Conservation (phyloP, 176 grass and related monocot genomes). For the Melocanna baccifera region DNA sequence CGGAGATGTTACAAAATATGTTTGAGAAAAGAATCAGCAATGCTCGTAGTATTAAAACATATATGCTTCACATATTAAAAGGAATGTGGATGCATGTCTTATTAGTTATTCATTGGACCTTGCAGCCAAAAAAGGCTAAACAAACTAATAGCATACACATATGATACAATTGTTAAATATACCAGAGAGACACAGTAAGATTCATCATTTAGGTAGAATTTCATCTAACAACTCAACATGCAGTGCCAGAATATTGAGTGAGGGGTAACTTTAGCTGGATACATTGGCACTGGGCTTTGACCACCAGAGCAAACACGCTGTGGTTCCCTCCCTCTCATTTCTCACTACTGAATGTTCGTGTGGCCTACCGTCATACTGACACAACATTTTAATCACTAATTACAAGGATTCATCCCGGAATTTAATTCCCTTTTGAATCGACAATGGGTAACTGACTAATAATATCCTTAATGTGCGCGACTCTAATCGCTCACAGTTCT, state of each 20-base stretch:
- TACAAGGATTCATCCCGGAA: neutral
- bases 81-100: neutral
- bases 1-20: neutral
- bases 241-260: neutral
- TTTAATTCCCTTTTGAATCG: neutral
- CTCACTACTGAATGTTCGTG: neutral
- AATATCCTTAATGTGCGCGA: neutral
- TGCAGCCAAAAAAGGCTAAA: neutral
- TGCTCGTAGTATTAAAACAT: neutral
- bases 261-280: neutral
- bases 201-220: slow-evolving; percentile 12
- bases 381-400: neutral
- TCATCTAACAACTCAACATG: neutral
- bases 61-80: slow-evolving; percentile 4
- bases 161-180: neutral
- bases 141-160: neutral
- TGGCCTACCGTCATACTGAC: neutral
- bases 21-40: slow-evolving; percentile 28
- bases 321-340: neutral
- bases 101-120: neutral
- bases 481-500: neutral
- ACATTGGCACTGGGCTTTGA: neutral
- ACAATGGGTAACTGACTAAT: neutral
- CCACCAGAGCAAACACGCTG: neutral
- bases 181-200: neutral